Conservation (phyloP, 192 early-diverging fungal species). For the Rhizophagus clarus region DNA sequence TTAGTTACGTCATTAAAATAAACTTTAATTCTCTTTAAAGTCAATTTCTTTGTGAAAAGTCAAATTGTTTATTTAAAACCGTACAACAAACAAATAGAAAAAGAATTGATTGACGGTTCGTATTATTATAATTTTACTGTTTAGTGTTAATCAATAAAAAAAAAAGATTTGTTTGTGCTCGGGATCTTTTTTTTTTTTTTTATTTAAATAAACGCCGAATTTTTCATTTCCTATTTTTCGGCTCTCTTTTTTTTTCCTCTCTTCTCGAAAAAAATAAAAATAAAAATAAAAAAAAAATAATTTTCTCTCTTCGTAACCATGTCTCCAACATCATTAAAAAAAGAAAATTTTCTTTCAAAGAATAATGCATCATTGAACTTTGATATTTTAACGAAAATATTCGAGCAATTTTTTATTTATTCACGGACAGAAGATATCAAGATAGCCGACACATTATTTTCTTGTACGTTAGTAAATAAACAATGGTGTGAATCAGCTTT, state of each 20-base stretch:
- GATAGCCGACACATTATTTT: background rate
- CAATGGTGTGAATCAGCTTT: slow-evolving; percentile 1
- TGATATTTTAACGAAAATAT: background rate
- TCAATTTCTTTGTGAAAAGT: background rate
- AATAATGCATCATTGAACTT: background rate
- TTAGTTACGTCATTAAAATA: background rate
- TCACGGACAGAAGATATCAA: background rate
- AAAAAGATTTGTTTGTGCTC: too few relatives aligned
- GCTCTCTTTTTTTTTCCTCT: too few relatives aligned
- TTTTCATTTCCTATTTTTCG: too few relatives aligned
- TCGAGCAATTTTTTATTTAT: background rate
- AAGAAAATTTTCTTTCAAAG: background rate
- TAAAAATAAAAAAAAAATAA: too few relatives aligned
- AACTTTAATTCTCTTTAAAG: background rate
- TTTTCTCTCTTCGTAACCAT: background rate
- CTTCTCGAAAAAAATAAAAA: too few relatives aligned
- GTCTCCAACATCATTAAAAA: background rate
- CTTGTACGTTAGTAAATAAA: slow-evolving; percentile 1
- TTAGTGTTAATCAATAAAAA: too few relatives aligned
- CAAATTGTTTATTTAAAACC: too few relatives aligned
- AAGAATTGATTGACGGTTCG: too few relatives aligned
- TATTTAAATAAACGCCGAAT: background rate
- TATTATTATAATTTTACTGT: too few relatives aligned
- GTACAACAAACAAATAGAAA: background rate
- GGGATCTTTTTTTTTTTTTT: background rate